Evolutionary conservation across 2,329 filamentous ascomycete genomes (phyloP).

Genomic region (Colletotrichum endophyticum): DNA sequence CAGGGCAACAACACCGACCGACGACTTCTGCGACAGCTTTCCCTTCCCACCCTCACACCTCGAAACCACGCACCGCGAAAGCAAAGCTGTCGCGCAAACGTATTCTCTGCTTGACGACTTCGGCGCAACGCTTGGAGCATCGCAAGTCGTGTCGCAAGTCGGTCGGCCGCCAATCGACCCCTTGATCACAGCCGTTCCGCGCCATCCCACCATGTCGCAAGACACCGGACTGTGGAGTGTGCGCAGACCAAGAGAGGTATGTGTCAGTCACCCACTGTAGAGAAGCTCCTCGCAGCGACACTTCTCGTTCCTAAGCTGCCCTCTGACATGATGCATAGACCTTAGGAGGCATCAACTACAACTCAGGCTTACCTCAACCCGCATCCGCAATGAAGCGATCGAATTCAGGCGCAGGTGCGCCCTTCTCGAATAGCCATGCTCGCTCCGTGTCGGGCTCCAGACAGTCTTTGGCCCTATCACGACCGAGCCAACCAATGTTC

Average conservation of each 20-base stretch:
- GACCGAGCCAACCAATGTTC: slow-evolving; percentile 87
- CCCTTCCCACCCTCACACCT: not conserved
- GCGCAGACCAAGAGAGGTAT: slow-evolving; percentile 88
- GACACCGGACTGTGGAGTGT: slow-evolving; percentile 90
- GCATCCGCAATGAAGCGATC: slow-evolving; percentile 93
- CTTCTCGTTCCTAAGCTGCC: not conserved
- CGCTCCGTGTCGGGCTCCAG: slow-evolving; percentile 84
- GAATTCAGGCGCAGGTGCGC: slow-evolving; percentile 73
- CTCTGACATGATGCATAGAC: slow-evolving; percentile 61
- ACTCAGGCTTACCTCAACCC: slow-evolving; percentile 87
- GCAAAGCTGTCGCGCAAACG: not conserved
- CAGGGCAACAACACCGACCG: slow-evolving; percentile 37
- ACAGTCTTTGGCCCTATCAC: slow-evolving; percentile 82
- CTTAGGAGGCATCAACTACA: slow-evolving; percentile 81
- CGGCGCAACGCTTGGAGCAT: not conserved
- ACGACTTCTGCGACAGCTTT: not conserved
- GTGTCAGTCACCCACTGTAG: slow-evolving; percentile 26
- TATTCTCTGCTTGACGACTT: too few species aligned
- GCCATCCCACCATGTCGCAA: slow-evolving; percentile 72
- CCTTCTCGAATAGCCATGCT: slow-evolving; percentile 71
- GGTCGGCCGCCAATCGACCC: not conserved
- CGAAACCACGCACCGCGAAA: not conserved
- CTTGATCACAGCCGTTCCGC: not conserved
- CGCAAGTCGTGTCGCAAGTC: not conserved
- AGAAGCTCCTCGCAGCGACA: not conserved